phyloP scores from a whole-genome alignment of 305 asterid species.

The Plantago rigida region DNA sequence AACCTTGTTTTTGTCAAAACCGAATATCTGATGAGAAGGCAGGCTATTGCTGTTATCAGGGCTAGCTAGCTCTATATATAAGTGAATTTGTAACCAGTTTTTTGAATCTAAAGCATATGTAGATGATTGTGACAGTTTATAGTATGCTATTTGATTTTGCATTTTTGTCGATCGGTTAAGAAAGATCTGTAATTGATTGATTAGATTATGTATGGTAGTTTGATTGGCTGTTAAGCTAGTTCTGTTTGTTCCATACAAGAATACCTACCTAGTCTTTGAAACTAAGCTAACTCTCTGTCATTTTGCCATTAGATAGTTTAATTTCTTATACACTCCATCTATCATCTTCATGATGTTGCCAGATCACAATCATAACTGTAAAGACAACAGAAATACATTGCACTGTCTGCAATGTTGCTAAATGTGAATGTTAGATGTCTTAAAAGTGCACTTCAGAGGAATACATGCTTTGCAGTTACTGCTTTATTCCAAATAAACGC shows the following conservation, averaged over 20 bases:
- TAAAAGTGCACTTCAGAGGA: too few relatives aligned
- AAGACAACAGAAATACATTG: not conserved
- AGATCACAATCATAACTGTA: not conserved
- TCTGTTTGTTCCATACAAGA: conserved; percentile 23
- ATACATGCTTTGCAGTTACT: too few relatives aligned
- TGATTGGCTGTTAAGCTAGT: conserved; percentile 36
- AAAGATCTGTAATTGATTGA: conserved; percentile 7
- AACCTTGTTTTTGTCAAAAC: not conserved
- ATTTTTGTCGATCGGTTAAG: conserved; percentile 1
- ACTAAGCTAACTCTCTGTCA: conserved; percentile 30
- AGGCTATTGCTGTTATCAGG: not conserved
- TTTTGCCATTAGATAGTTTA: not conserved
- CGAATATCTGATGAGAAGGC: not conserved
- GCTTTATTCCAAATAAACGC: too few relatives aligned
- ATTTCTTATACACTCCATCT: not conserved
- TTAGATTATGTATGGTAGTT: conserved; percentile 2
- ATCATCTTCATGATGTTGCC: not conserved
- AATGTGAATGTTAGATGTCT: too few relatives aligned
- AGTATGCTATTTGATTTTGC: conserved; percentile 18
- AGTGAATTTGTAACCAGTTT: not conserved
- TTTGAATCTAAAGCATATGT: not conserved
- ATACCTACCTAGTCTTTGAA: conserved; percentile 36
- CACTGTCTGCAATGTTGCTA: too few relatives aligned
- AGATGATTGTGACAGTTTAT: not conserved
- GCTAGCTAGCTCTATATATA: not conserved